A percentile compares a stretch with the other conserved stretches of the same genome.
Conservation (phyloP, 176 grass and related monocot species). For the Aegilops speltoides region DNA sequence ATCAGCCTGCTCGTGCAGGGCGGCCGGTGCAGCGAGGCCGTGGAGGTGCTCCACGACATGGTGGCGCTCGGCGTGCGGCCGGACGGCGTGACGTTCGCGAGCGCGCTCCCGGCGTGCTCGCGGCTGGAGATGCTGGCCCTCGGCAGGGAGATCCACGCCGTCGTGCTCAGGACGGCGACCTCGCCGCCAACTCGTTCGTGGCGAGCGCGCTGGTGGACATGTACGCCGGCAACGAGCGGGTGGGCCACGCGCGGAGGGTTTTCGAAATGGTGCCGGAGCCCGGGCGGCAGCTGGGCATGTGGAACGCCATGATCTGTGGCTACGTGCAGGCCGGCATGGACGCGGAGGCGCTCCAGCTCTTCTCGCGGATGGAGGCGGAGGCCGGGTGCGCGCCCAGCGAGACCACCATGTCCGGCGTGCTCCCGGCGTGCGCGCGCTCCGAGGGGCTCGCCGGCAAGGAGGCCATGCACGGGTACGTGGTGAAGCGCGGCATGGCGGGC, state of each 20-base stretch:
- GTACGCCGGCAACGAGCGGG: conserved; percentile 70
- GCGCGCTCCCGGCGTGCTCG: conserved; percentile 73
- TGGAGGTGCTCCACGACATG: conserved; percentile 60
- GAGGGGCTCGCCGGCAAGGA: conserved; percentile 68
- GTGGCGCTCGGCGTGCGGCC: conserved; percentile 54
- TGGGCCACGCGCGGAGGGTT: conserved; percentile 43
- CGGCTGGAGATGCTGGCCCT: conserved; percentile 47
- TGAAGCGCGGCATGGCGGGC: conserved; percentile 71
- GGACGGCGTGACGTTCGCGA: conserved; percentile 74
- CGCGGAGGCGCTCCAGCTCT: conserved; percentile 64
- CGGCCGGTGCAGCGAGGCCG: conserved; percentile 41
- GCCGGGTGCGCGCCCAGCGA: conserved; percentile 66
- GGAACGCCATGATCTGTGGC: conserved; percentile 95
- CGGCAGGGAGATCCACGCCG: conserved; percentile 73
- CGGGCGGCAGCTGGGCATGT: conserved; percentile 55
- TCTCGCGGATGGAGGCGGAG: conserved; percentile 58
- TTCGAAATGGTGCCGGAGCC: conserved; percentile 48
- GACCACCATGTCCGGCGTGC: conserved; percentile 79
- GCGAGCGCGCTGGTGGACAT: conserved; percentile 86
- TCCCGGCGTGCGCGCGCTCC: conserved; percentile 65
- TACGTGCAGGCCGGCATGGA: conserved; percentile 81
- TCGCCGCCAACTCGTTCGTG: conserved; percentile 76
- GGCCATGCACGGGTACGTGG: conserved; percentile 79
- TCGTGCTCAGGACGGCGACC: conserved; percentile 45
- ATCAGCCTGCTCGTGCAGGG: conserved; percentile 72